Percentiles rank a stretch among this genome's conserved stretches.
phyloP scores from a whole-genome alignment of 257 asterid genomes.

The Rehmannia glutinosa region DNA sequence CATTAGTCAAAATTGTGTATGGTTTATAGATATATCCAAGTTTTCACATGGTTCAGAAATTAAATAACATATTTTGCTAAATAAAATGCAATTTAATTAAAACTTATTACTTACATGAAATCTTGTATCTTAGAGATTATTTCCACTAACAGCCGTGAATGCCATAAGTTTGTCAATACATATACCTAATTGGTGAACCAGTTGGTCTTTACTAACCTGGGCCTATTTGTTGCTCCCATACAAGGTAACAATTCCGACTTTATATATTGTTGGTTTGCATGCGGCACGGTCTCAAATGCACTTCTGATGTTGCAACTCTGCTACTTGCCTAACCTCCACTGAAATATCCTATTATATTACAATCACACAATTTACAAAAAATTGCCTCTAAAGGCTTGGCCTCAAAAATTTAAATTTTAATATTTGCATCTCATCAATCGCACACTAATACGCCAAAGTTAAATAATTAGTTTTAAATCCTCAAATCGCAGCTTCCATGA shows the following conservation, averaged over 20 bases:
- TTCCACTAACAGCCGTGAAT: too few relatives aligned
- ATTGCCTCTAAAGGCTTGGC: not conserved
- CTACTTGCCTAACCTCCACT: slow-evolving; percentile 91
- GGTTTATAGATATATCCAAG: too few relatives aligned
- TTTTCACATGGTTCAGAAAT: too few relatives aligned
- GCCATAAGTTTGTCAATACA: too few relatives aligned
- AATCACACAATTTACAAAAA: not conserved
- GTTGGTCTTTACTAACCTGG: too few relatives aligned
- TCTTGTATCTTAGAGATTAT: too few relatives aligned
- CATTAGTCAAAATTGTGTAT: too few relatives aligned
- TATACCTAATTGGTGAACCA: too few relatives aligned
- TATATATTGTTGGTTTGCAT: slow-evolving; percentile 60
- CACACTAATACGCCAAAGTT: not conserved
- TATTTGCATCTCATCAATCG: not conserved
- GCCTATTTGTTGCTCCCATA: slow-evolving; percentile 74
- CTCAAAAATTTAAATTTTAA: not conserved
- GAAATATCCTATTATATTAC: slow-evolving; percentile 60
- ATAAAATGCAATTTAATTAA: too few relatives aligned
- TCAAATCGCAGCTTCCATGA: not conserved
- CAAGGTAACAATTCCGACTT: slow-evolving; percentile 82
- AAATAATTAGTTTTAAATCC: too few relatives aligned
- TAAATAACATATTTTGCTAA: too few relatives aligned
- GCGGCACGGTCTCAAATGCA: slow-evolving; percentile 54
- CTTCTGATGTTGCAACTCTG: slow-evolving; percentile 79
- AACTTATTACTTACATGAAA: too few relatives aligned